phyloP scores from a whole-genome alignment of 2,329 filamentous ascomycete genomes.

The Myriosclerotinia duriaeana region DNA sequence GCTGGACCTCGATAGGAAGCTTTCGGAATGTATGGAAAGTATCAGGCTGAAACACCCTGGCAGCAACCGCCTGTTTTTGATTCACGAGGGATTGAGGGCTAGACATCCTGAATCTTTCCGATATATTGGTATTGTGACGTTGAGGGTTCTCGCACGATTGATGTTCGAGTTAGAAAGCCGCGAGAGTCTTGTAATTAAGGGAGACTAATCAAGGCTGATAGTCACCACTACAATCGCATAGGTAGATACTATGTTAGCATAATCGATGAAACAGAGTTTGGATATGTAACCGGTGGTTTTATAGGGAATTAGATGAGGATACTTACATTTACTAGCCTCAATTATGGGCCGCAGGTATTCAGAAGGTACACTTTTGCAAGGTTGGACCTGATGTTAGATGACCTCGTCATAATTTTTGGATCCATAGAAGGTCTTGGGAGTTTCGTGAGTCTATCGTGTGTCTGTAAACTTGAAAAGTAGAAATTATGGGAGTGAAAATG shows the following conservation, averaged over 20 bases:
- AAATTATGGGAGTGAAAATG: background rate
- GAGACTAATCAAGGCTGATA: background rate
- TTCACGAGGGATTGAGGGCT: background rate
- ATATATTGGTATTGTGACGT: background rate
- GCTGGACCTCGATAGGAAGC: background rate
- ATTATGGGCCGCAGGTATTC: background rate
- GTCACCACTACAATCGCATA: background rate
- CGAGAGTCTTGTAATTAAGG: background rate
- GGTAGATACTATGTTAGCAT: background rate
- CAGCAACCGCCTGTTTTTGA: background rate
- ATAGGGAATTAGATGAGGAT: background rate
- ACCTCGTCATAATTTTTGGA: too few species aligned
- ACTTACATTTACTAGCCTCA: background rate
- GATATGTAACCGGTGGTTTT: background rate
- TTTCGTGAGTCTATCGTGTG: background rate
- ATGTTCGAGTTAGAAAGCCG: background rate
- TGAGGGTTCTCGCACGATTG: background rate
- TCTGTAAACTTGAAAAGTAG: background rate
- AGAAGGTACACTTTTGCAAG: background rate
- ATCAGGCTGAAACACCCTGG: too few species aligned
- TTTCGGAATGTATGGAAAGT: background rate
- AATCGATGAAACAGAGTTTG: background rate
- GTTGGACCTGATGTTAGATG: background rate
- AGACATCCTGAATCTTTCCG: too few species aligned
- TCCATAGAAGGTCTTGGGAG: background rate